Conservation (phyloP, 148 eudicot genomes). For the Diospyros lotus region DNA sequence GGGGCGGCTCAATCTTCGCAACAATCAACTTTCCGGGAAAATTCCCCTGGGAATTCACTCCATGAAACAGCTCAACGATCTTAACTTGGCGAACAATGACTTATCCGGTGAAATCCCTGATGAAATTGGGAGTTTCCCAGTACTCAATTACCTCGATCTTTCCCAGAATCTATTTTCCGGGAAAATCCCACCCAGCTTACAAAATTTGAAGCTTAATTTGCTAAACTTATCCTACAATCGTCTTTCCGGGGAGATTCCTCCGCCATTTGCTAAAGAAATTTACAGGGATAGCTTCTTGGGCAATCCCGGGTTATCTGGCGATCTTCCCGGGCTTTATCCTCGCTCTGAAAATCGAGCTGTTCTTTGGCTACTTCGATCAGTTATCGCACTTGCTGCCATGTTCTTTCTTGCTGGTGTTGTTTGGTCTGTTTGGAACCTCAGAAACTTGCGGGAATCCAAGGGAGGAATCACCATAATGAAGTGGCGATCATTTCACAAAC, state of each 20-base stretch:
- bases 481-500: conserved; percentile 47
- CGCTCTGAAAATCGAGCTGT: background rate
- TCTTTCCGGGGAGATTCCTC: conserved; percentile 34
- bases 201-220: conserved; percentile 38
- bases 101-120: conserved; percentile 36
- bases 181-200: conserved; percentile 28
- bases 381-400: conserved; percentile 14
- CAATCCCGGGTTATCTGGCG: conserved; percentile 34
- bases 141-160: conserved; percentile 47
- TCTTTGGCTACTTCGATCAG: conserved; percentile 17
- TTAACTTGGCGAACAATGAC: conserved; percentile 35
- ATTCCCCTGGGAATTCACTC: conserved; percentile 22
- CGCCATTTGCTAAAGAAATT: conserved; percentile 19
- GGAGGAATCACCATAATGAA: conserved; percentile 13
- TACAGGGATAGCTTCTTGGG: conserved; percentile 39
- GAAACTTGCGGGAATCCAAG: conserved; percentile 18
- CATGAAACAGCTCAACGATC: conserved; percentile 35
- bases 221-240: conserved; percentile 38
- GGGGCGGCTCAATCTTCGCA: conserved; percentile 30
- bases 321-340: conserved; percentile 18
- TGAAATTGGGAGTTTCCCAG: conserved; percentile 34
- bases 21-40: conserved; percentile 30
- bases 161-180: conserved; percentile 35
- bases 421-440: conserved; percentile 22
- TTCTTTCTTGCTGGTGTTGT: conserved; percentile 22